phyloP scores from a whole-genome alignment of 2,329 filamentous ascomycete genomes.

The Fusarium nematophilum region DNA sequence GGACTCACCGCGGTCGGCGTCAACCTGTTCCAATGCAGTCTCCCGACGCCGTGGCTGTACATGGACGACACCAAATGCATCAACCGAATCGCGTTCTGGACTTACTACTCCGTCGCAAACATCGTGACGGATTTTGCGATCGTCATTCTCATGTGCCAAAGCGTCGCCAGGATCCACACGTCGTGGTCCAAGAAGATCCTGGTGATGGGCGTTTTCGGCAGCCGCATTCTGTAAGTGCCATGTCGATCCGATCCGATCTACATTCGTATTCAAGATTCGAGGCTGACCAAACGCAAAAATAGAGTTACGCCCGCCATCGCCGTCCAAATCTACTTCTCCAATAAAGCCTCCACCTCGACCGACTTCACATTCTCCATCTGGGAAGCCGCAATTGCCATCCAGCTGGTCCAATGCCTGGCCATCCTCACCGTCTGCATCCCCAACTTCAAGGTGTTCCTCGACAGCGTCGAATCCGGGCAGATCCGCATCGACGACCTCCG shows the following conservation, averaged over 20 bases:
- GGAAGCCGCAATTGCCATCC: conserved; percentile 37
- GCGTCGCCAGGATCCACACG: conserved; percentile 45
- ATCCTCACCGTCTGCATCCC: conserved; percentile 44
- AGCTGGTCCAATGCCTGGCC: conserved; percentile 44
- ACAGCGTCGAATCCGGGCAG: conserved; percentile 45
- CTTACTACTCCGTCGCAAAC: conserved; percentile 44
- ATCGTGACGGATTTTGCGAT: conserved; percentile 45
- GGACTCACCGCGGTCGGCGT: conserved; percentile 39
- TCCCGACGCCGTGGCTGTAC: conserved; percentile 45
- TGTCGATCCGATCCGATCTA: neutral
- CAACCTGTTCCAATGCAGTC: conserved; percentile 43
- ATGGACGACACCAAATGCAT: conserved; percentile 37
- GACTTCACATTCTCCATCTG: conserved; percentile 41
- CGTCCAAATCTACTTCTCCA: conserved; percentile 43
- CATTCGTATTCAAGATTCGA: no score
- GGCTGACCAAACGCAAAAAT: neutral
- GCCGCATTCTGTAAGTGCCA: conserved; percentile 44
- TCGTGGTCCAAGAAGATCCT: conserved; percentile 42
- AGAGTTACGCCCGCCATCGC: conserved; percentile 44
- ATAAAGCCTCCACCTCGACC: conserved; percentile 35
- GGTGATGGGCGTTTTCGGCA: conserved; percentile 47
- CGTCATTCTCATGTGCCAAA: conserved; percentile 44
- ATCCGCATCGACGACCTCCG: conserved; percentile 46
- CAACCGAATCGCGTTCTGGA: conserved; percentile 38
- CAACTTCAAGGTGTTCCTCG: conserved; percentile 46